These are phyloP conservation scores for Eimeria maxima DNA, from an alignment of 169 alveolate species.

Conservation along the genomic window DNA sequence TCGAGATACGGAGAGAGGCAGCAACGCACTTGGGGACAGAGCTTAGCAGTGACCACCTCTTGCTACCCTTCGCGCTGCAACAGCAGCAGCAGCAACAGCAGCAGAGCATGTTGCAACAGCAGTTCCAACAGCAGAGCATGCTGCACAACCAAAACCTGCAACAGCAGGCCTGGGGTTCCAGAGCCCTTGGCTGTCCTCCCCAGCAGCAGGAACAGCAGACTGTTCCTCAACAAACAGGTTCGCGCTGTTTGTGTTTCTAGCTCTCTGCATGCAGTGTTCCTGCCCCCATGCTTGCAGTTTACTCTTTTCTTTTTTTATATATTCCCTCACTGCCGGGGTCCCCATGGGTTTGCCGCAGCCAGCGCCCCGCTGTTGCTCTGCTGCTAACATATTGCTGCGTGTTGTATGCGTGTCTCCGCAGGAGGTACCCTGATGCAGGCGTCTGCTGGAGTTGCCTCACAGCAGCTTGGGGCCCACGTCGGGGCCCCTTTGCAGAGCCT, in stretches of 20 bases:
- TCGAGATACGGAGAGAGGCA: neutral
- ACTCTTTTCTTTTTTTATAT: neutral
- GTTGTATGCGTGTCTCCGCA: neutral
- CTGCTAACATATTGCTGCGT: neutral
- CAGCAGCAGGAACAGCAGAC: slow-evolving; percentile 13
- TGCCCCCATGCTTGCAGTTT: neutral
- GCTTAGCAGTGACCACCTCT: neutral
- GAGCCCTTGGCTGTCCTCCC: neutral
- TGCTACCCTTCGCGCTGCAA: neutral
- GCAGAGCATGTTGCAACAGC: slow-evolving; percentile 44
- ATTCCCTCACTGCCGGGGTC: neutral
- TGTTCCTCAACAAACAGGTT: neutral
- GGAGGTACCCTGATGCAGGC: neutral
- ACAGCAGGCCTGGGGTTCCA: neutral
- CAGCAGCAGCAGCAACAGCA: slow-evolving; percentile 18
- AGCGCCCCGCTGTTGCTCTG: neutral
- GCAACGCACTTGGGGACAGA: neutral
- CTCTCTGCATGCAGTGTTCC: neutral
- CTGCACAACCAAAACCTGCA: neutral
- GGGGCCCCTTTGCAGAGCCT: neutral
- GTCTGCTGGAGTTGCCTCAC: neutral
- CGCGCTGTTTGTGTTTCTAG: neutral
- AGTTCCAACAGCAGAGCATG: neutral
- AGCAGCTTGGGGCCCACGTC: neutral
- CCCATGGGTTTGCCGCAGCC: neutral